These are phyloP conservation scores for Nematocida homosporus DNA, from an alignment of 371 early-diverging fungal genomes.

Conservation along the genomic window DNA sequence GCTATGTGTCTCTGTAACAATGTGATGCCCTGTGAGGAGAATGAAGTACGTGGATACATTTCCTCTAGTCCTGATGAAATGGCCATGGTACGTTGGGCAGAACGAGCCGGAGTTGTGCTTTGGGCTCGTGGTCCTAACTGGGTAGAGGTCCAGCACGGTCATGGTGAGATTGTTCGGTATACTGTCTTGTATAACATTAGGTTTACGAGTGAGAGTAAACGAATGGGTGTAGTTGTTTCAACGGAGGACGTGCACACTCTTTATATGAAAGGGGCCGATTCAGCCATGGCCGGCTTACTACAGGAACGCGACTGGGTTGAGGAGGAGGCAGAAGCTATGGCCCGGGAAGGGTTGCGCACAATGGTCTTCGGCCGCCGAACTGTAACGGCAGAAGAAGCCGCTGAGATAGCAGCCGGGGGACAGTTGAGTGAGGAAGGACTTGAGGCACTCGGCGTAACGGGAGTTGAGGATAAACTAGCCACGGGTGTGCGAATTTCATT, in stretches of 20 bases:
- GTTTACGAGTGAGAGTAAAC: slow-evolving; percentile 90
- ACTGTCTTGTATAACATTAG: slow-evolving; percentile 85
- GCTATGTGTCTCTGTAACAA: slow-evolving; percentile 84
- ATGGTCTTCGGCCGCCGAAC: slow-evolving; percentile 83
- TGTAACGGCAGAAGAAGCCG: slow-evolving; percentile 71
- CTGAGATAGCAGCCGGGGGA: slow-evolving; percentile 42
- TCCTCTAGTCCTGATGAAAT: slow-evolving; percentile 98
- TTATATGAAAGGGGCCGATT: slow-evolving; percentile 93
- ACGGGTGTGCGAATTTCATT: slow-evolving; percentile 84
- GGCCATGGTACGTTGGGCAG: slow-evolving; percentile 92
- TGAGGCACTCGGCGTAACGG: slow-evolving; percentile 87
- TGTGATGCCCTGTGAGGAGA: slow-evolving; percentile 71
- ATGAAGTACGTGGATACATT: slow-evolving; percentile 75
- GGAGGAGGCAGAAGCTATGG: slow-evolving; percentile 96
- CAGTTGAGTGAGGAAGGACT: slow-evolving; percentile 76
- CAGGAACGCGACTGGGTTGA: slow-evolving; percentile 92
- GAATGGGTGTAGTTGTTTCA: slow-evolving; percentile 92
- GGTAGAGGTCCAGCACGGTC: slow-evolving; percentile 53
- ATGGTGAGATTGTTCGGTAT: slow-evolving; percentile 66
- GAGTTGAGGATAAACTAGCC: slow-evolving; percentile 96
- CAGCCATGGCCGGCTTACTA: slow-evolving; percentile 82
- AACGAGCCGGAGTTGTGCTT: slow-evolving; percentile 78
- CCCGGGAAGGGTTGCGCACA: slow-evolving; percentile 92
- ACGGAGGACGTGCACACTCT: slow-evolving; percentile 70
- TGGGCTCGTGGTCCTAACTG: slow-evolving; percentile 37